Percentiles rank a stretch among this genome's conserved stretches.
These are phyloP conservation scores for Geotrichum cucujoidarum DNA, from an alignment of 1,139 yeast genomes.

Conservation along the genomic window DNA sequence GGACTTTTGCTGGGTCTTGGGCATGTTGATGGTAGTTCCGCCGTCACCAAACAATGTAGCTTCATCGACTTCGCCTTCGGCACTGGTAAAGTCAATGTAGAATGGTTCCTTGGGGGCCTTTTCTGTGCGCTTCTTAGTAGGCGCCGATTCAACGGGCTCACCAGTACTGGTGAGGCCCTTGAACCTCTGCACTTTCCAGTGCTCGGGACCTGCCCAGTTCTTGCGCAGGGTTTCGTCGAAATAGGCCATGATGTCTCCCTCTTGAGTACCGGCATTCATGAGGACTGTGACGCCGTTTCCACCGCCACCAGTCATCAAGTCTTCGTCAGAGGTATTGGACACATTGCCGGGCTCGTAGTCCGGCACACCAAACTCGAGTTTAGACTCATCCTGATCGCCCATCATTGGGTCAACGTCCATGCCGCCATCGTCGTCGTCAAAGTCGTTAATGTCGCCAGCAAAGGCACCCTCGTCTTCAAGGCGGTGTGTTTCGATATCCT, in stretches of 20 bases:
- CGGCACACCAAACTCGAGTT: constrained; percentile 24
- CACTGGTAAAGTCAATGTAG: constrained; percentile 49
- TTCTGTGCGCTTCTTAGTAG: constrained; percentile 29
- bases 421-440: constrained; percentile 25
- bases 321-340: background rate
- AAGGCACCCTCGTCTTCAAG: constrained; percentile 14
- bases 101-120: constrained; percentile 39
- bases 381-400: constrained; percentile 30
- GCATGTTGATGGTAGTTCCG: constrained; percentile 40
- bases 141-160: constrained; percentile 25
- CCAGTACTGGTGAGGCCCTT: constrained; percentile 35
- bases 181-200: constrained; percentile 77
- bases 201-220: constrained; percentile 90
- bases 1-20: constrained; percentile 43
- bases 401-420: constrained; percentile 25
- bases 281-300: constrained; percentile 4
- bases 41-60: constrained; percentile 50
- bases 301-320: background rate
- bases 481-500: constrained; percentile 21
- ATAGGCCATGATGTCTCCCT: constrained; percentile 68
- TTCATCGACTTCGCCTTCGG: constrained; percentile 42
- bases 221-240: constrained; percentile 65
- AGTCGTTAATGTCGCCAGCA: constrained; percentile 25
- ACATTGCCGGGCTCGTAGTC: background rate
- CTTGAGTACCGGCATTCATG: constrained; percentile 34